phyloP scores from a whole-genome alignment of 345 rosid species.

The Psidium guajava region DNA sequence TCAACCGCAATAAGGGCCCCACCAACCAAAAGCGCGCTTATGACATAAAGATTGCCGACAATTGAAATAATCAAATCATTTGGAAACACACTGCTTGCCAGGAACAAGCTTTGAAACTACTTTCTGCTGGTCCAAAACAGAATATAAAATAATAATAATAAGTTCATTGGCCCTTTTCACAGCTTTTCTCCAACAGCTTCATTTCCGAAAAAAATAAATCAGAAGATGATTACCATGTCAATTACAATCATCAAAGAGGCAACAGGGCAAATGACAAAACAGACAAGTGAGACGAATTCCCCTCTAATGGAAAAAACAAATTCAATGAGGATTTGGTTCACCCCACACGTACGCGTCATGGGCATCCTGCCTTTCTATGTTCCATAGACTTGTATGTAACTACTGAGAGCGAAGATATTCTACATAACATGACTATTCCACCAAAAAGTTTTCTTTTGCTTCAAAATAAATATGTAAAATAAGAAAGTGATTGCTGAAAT shows the following conservation, averaged over 20 bases:
- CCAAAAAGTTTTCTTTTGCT: too few relatives aligned
- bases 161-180: neutral
- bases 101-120: neutral
- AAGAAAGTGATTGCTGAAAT: too few relatives aligned
- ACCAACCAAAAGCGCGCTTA: neutral
- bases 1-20: neutral
- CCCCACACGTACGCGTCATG: too few relatives aligned
- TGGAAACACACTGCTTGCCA: neutral
- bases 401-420: too few relatives aligned
- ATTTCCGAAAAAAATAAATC: neutral
- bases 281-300: neutral
- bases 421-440: too few relatives aligned
- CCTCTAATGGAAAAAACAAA: too few relatives aligned
- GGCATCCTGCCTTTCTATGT: too few relatives aligned
- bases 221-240: neutral
- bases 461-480: too few relatives aligned
- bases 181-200: neutral
- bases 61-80: neutral
- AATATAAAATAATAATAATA: neutral
- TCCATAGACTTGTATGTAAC: too few relatives aligned
- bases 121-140: neutral
- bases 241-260: neutral
- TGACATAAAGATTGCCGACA: neutral
- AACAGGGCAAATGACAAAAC: neutral
- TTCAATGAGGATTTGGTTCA: too few relatives aligned